Base-by-base conservation (phyloP, 768 basidiomycete genomes). In the Russula sp. region DNA sequence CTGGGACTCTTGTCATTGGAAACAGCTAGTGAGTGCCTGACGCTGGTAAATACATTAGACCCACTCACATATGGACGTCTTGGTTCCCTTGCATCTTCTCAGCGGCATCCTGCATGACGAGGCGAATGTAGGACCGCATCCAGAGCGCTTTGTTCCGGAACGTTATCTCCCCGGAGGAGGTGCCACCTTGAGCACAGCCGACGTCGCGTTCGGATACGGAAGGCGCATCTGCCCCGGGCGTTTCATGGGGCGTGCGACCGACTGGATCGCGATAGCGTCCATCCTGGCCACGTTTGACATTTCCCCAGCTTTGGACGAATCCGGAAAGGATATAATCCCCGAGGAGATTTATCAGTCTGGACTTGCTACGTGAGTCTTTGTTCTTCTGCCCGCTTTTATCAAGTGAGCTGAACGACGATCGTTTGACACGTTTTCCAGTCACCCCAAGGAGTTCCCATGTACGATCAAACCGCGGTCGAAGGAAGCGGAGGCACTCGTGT, bases 241-340 rank as follows among this genome's bases (percentile, higher is more conserved):
- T 14, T 60, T 75, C 59, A 54, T 78, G 5, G 76, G 73, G 0
- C 71, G 75, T 50, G 66, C 70, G 50, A 71, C 74, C 0, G 36
- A 77, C 50, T 78, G 77, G 67, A 63, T 77, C 22, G 73, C 71
- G 49, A 72, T 78, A 7, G 62, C 72, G 14, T 74, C 70, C 36
- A 70, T 77, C 35, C 68, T 79, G 13, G 69, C 78, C 5, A 65
- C 71, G 7, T 76, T 80, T 56, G 61, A 73, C n/a, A 75, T 80
- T 13, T 43, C 48, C 13, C 48, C 32, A 5, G 54, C 41, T 9
- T 54, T 34, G 34, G 42, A 50, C 22, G 34, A 10, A 41, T 10
- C 32, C 3, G 41, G 39, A 13, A 7, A 2, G 32, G 41, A 43
- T 16, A 61, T 45, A 20, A 43, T 56, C 41, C 47, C 55, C 4